These are phyloP conservation scores for Yarrowia deformans DNA, from an alignment of 805 yeast genomes.

Conservation along the genomic window DNA sequence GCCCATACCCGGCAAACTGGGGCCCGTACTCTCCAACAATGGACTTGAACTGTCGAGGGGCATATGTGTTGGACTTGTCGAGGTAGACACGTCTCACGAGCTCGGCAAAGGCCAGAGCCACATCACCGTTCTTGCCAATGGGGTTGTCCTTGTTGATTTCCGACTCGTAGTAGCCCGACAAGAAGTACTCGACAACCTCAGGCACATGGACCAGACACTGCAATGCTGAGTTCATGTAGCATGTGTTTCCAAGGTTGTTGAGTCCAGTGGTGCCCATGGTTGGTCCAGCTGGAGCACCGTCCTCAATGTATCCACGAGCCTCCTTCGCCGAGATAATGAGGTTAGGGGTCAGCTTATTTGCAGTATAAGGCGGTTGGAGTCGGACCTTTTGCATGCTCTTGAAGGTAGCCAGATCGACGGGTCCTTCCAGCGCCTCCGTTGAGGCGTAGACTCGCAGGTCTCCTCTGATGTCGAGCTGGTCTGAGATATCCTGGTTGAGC, in stretches of 20 bases:
- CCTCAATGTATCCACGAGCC: conserved; percentile 30
- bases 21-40: conserved; percentile 80
- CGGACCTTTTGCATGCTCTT: conserved; percentile 12
- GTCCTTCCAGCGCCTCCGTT: background rate
- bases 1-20: conserved; percentile 80
- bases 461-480: conserved; percentile 16
- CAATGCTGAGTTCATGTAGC: conserved; percentile 93
- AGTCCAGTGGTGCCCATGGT: conserved; percentile 64
- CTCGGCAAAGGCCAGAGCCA: conserved; percentile 77
- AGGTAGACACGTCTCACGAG: conserved; percentile 68
- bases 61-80: conserved; percentile 47
- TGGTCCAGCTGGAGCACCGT: conserved; percentile 4
- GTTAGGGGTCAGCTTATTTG: conserved; percentile 4
- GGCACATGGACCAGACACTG: conserved; percentile 86
- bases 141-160: conserved; percentile 84
- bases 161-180: conserved; percentile 61
- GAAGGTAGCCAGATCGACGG: conserved; percentile 24
- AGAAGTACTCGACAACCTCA: conserved; percentile 78
- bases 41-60: conserved; percentile 80
- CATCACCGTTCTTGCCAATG: conserved; percentile 81
- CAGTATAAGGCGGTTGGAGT: background rate
- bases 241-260: conserved; percentile 83
- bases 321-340: conserved; percentile 8
- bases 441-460: conserved; percentile 20
- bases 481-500: background rate